Evolutionary conservation across 2,329 filamentous ascomycete species (phyloP).

Genomic region (Chaetomiaceae sp.): DNA sequence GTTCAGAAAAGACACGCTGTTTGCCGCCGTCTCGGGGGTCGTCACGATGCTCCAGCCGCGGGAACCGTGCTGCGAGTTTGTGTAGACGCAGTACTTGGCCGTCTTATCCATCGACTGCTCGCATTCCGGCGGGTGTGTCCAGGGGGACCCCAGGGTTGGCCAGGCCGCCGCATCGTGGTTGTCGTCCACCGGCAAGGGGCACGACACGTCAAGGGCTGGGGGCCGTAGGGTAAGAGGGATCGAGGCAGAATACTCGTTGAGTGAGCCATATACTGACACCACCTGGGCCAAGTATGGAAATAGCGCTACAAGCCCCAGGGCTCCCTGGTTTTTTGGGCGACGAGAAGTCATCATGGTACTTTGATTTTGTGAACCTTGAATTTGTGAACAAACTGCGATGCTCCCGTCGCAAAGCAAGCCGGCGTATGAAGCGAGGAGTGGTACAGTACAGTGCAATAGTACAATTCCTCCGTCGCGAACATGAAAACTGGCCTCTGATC

Average conservation of each 20-base stretch:
- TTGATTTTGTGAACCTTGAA: conserved; percentile 1
- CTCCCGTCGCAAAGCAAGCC: too few relatives aligned
- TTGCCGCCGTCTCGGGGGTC: conserved; percentile 33
- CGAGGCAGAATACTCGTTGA: background rate
- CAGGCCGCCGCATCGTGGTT: background rate
- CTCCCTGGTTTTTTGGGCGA: background rate
- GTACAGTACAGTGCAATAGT: background rate
- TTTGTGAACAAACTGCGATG: too few relatives aligned
- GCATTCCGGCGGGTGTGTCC: conserved; percentile 30
- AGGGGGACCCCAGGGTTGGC: conserved; percentile 19
- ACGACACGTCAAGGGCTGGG: conserved; percentile 8
- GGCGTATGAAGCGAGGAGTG: too few relatives aligned
- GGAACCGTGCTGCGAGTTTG: conserved; percentile 26
- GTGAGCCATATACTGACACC: background rate
- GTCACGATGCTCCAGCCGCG: conserved; percentile 36
- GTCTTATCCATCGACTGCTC: conserved; percentile 9
- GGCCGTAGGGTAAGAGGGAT: conserved; percentile 3
- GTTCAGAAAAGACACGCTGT: conserved; percentile 27
- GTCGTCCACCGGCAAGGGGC: conserved; percentile 50
- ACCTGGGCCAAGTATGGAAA: background rate
- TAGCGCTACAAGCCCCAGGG: background rate
- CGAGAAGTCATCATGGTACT: background rate
- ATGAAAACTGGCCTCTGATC: background rate
- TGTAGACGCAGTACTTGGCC: conserved; percentile 30
- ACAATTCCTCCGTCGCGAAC: background rate